Base-by-base conservation (phyloP, 208 protist species). In the Balamuthia mandrillaris region DNA sequence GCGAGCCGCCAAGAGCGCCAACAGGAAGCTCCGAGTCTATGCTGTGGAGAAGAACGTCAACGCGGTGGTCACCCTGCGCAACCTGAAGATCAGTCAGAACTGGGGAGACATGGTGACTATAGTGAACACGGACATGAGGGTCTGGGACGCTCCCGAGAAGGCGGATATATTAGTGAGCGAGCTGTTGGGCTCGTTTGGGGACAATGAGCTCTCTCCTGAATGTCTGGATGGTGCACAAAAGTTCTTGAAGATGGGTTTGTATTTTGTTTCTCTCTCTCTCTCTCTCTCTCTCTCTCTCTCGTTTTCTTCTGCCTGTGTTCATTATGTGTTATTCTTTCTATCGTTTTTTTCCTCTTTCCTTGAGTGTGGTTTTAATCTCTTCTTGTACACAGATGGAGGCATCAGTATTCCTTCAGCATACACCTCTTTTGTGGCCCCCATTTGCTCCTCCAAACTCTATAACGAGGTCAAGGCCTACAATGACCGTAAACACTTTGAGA, bases 201-300 rank as follows among this genome's bases (percentile, higher is more conserved):
- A 99, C 91, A 99, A 99, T 86, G 98, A 99, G 89, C 94, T 99
- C 10, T 98, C 96, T 79, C 98, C 98, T 14, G 98, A 99, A 94
- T 99, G 98, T 87, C 87, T 99, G 14, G 97, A 99, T 86, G 97
- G 92, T 29, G 93, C 90, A 24, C 89, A 95, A 90, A 47, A 75
- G 14, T 93, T 95, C 51, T 70, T 97, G 0, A 93, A 92, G 75
- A 45, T 68, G 24, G 68, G 16, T 3, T 24, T 24, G 21, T 16
- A 77, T 16, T 54, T 54, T 14, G 47, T 54, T 18, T 54, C n/a
- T n/a, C n/a, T n/a, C n/a, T n/a, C n/a, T n/a, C n/a, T n/a, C n/a
- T n/a, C n/a, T n/a, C n/a, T n/a, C n/a, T n/a, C n/a, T n/a, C n/a
- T n/a, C n/a, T n/a, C n/a, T n/a, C n/a, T n/a, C n/a, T n/a, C n/a